Conservation (phyloP, 495 filamentous ascomycete genomes). For the Penicillium coffeae region DNA sequence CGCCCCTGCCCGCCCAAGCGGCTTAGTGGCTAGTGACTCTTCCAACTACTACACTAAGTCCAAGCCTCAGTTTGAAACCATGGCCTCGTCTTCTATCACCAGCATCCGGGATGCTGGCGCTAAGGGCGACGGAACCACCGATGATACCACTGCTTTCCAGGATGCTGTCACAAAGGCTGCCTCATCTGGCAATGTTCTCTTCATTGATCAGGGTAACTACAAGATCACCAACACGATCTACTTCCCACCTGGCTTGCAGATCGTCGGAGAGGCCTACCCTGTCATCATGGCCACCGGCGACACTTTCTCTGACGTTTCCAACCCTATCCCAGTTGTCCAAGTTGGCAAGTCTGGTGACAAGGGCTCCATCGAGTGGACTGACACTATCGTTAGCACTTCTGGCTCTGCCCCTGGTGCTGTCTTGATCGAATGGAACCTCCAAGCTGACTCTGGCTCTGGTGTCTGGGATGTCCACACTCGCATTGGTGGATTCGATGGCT, state of each 20-base stretch:
- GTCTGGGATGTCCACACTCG: constrained; percentile 59
- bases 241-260: constrained; percentile 39
- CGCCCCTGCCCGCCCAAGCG: constrained; percentile 32
- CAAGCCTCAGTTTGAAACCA: constrained; percentile 53
- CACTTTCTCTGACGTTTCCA: constrained; percentile 56
- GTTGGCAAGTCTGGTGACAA: constrained; percentile 54
- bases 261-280: constrained; percentile 55
- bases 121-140: constrained; percentile 65
- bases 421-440: constrained; percentile 72
- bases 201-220: constrained; percentile 48
- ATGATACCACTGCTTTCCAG: constrained; percentile 58
- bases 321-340: constrained; percentile 60
- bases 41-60: constrained; percentile 46
- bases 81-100: constrained; percentile 50
- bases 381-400: constrained; percentile 58
- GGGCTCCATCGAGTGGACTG: constrained; percentile 55
- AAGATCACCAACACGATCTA: constrained; percentile 44
- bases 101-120: constrained; percentile 58
- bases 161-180: constrained; percentile 38
- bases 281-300: constrained; percentile 62
- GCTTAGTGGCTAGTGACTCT: constrained; percentile 34
- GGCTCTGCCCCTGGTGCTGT: constrained; percentile 61
- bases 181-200: constrained; percentile 41
- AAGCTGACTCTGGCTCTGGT: constrained; percentile 40
- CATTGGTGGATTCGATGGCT: constrained; percentile 54